Conservation (phyloP, 2,329 filamentous ascomycete species). For the Fusarium pseudograminearum region DNA sequence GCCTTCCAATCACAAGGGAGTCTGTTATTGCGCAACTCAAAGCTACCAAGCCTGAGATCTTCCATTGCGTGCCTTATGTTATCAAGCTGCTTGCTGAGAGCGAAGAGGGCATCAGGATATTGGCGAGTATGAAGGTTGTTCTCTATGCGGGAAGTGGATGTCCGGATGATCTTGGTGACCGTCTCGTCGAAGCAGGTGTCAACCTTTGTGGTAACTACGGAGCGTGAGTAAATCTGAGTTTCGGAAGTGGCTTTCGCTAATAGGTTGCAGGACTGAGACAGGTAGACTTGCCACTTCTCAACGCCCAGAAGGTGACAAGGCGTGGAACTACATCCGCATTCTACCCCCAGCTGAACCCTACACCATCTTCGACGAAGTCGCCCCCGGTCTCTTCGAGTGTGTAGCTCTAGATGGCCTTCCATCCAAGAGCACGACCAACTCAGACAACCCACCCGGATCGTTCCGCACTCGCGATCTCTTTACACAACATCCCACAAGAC, state of each 20-base stretch:
- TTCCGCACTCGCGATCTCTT: slow-evolving; percentile 61
- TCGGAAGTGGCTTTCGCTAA: neutral
- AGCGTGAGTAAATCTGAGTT: slow-evolving; percentile 54
- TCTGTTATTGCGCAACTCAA: slow-evolving; percentile 60
- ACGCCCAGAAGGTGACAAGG: slow-evolving; percentile 45
- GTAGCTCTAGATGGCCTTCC: slow-evolving; percentile 54
- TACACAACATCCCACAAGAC: slow-evolving; percentile 55
- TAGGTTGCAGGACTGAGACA: slow-evolving; percentile 38
- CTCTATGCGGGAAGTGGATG: slow-evolving; percentile 69
- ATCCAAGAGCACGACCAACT: slow-evolving; percentile 52
- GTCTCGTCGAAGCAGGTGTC: slow-evolving; percentile 64
- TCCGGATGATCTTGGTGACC: slow-evolving; percentile 69
- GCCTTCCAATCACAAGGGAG: slow-evolving; percentile 65
- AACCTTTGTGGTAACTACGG: slow-evolving; percentile 69
- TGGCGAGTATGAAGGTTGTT: slow-evolving; percentile 63
- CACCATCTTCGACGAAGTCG: slow-evolving; percentile 47
- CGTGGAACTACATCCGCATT: slow-evolving; percentile 52
- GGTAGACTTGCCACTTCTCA: slow-evolving; percentile 47
- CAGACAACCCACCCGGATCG: slow-evolving; percentile 58
- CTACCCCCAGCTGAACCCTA: slow-evolving; percentile 42
- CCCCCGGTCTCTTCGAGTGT: slow-evolving; percentile 53
- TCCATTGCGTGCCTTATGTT: slow-evolving; percentile 73
- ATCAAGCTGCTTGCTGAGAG: slow-evolving; percentile 72
- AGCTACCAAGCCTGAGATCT: slow-evolving; percentile 58
- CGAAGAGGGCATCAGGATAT: slow-evolving; percentile 62